Percentiles rank a stretch among this genome's conserved stretches.
Evolutionary conservation across 352 stramenopile species (phyloP).

Genomic region (Phytophthora vignae): DNA sequence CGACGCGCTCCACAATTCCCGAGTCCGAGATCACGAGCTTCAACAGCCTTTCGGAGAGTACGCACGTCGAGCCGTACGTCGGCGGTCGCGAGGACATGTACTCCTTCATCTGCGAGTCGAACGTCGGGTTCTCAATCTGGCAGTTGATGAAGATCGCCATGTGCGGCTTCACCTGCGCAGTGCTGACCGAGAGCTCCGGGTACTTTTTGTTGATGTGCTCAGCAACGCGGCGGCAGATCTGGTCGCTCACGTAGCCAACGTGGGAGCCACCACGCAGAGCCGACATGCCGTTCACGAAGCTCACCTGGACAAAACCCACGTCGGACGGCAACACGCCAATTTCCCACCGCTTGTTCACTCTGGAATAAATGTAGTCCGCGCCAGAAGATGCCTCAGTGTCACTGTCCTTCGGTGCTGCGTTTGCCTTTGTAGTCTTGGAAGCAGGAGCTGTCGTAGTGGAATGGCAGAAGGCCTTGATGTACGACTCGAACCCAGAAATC

Average conservation of each 20-base stretch:
- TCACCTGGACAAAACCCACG: slow-evolving; percentile 96
- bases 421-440: slow-evolving; percentile 5
- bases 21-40: slow-evolving; percentile 96
- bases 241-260: slow-evolving; percentile 91
- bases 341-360: slow-evolving; percentile 96
- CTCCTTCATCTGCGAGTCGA: slow-evolving; percentile 99
- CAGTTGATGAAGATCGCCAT: slow-evolving; percentile 99
- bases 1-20: slow-evolving; percentile 95
- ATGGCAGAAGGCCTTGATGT: slow-evolving; percentile 91
- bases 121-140: slow-evolving; percentile 99
- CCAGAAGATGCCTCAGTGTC: slow-evolving; percentile 73
- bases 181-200: slow-evolving; percentile 92
- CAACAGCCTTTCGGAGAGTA: slow-evolving; percentile 94
- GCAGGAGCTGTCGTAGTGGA: slow-evolving; percentile 48
- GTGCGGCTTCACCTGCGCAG: slow-evolving; percentile 97
- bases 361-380: slow-evolving; percentile 92
- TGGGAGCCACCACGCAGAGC: slow-evolving; percentile 97
- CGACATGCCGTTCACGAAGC: slow-evolving; percentile 99
- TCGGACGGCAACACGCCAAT: slow-evolving; percentile 93
- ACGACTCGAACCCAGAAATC: slow-evolving; percentile 97
- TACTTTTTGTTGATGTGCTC: slow-evolving; percentile 98
- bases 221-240: slow-evolving; percentile 88
- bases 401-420: slow-evolving; percentile 12
- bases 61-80: slow-evolving; percentile 91
- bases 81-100: slow-evolving; percentile 94